Base-by-base conservation (phyloP, 1,139 yeast genomes). In the Blastobotrys capitulatus region DNA sequence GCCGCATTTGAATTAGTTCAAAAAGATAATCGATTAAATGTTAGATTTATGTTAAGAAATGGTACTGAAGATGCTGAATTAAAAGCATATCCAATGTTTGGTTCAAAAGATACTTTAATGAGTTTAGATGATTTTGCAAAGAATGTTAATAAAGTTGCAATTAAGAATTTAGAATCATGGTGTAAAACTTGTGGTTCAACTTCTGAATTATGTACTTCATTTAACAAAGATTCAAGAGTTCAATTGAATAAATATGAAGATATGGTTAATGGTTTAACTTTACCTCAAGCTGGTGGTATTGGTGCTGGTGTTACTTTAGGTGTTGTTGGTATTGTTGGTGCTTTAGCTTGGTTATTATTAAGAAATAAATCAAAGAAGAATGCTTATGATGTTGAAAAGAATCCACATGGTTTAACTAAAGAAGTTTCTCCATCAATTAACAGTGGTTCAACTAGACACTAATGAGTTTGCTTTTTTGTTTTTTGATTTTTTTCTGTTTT, bases 301-400 rank as follows among this genome's bases (percentile, higher is more conserved):
- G 77, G 77, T 47, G 77, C 77, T n/a, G 77, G 76, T 58, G 74
- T 70, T 41, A 73, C 77, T 22, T 58, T 73, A 47, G 74, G 71
- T 49, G 76, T 70, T 5, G 56, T 71, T 54, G 53, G 65, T 19
- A 40, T 60, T 31, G 51, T 47, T 20, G 66, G 58, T 40, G 53
- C 51, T 16, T 20, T 42, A 7, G 50, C 47, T 29, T 53, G 29
- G 47, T 45, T 53, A 36, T 15, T 48, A 15, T 47, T 49, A 18
- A 44, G 47, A 18, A 29, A 29, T 15, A 43, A 50, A 41, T 47
- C 47, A 42, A 37, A 44, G 25, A 36, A 16, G 20, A 15, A 31
- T 37, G 32, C n/a, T 27, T 42, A 8, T 18, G 42, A 39, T 39
- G 32, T 15, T 8, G 42, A 39, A 39, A n/a, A 37, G 27, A 37